Evolutionary conservation across 805 yeast genomes (phyloP), one percentile per base, ranked within the genome.

Genomic region (Ogataea nonfermentans): DNA sequence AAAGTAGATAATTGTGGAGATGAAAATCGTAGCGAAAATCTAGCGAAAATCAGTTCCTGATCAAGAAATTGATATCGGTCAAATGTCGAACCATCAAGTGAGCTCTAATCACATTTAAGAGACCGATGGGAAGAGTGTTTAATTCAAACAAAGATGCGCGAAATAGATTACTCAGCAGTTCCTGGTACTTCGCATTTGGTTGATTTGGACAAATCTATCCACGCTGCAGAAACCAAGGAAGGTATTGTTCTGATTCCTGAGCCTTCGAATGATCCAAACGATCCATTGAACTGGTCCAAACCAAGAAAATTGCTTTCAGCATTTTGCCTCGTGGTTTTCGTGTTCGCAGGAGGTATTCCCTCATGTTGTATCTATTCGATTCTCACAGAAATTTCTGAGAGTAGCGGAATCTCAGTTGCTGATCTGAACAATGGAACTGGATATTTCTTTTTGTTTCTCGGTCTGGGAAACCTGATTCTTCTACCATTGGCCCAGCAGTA

Each of bases 191-290:
- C 49, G 6, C 43, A 42, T 23, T 37, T 46, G 11, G 49, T 46
- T 15, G 50, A 46, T 23, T 35, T 43, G 16, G 44, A 43, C 35
- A 24, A 24, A 12, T 24, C 41, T n/a, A 6, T 29, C 17, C 41
- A 31, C 5, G 45, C 29, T 6, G 30, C 31, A 4, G 53, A 52
- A 2, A 42, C 37, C 1, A 51, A 56, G 23, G 49, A 57, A 7
- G 62, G 63, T 24, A 70, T 79, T 43, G 74, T 81, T 9, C 62
- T 80, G 30, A 71, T 78, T 32, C 88, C 89, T 22, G 75, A 75
- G 8, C 89, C 89, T 2, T 71, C 83, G 0, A 76, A 72, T 36
- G 79, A 80, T 45, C 84, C 86, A 7, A 76, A 81, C 48, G 89
- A 82, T 52, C 88, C 88, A 1, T 63, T 82, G 40, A 79, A 78